A percentile compares a stretch with the other conserved stretches of the same genome.
These are phyloP conservation scores for Globisporangium megalacanthum DNA, from an alignment of 352 stramenopile genomes.

Conservation along the genomic window DNA sequence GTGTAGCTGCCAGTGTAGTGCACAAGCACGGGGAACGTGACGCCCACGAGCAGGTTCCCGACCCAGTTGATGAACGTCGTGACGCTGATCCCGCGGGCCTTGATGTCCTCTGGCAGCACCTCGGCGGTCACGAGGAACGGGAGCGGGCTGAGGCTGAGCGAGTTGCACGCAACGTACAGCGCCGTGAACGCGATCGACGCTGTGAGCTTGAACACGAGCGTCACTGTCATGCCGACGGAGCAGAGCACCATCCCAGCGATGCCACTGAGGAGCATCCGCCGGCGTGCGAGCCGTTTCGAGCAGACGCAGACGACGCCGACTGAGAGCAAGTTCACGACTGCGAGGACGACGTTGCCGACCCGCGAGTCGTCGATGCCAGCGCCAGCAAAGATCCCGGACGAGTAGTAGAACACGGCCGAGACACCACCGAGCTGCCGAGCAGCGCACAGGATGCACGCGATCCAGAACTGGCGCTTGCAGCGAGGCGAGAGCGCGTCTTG, in stretches of 20 bases:
- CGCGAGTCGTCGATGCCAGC: constrained; percentile 34
- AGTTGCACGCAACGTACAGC: constrained; percentile 31
- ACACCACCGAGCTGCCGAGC: constrained; percentile 33
- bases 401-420: constrained; percentile 41
- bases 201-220: constrained; percentile 21
- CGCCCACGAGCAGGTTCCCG: constrained; percentile 28
- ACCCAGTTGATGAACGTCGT: constrained; percentile 35
- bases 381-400: constrained; percentile 27
- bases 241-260: constrained; percentile 32
- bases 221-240: constrained; percentile 27
- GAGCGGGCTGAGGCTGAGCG: constrained; percentile 31
- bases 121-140: constrained; percentile 33
- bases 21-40: constrained; percentile 27
- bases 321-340: constrained; percentile 20
- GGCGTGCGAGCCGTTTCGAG: constrained; percentile 28
- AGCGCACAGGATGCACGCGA: constrained; percentile 28
- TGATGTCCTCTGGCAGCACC: constrained; percentile 36
- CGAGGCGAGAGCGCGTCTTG: constrained; percentile 21
- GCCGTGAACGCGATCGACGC: constrained; percentile 23
- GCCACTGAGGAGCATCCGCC: constrained; percentile 19
- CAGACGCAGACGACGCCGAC: constrained; percentile 21
- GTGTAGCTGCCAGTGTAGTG: constrained; percentile 26
- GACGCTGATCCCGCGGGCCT: constrained; percentile 27
- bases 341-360: constrained; percentile 26
- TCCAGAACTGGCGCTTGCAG: constrained; percentile 27